phyloP scores from a whole-genome alignment of 495 filamentous ascomycete species.

The Polyplosphaeria fusca region DNA sequence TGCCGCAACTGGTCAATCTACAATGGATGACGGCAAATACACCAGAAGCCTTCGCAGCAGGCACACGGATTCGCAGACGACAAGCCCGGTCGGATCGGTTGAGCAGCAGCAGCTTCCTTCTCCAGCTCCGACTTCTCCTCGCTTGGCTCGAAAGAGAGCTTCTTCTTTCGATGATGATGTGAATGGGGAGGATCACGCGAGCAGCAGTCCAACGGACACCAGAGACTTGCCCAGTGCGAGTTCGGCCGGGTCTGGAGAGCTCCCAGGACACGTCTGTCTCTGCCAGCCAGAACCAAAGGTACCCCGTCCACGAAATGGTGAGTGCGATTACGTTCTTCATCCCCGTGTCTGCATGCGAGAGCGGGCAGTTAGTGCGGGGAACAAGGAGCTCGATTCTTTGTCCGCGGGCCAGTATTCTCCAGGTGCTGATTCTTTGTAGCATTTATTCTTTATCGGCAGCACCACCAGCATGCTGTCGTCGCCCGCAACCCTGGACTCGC shows the following conservation, averaged over 20 bases:
- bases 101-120: background rate
- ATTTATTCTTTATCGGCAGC: slow-evolving; percentile 96
- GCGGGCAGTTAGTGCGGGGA: background rate
- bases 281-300: slow-evolving; percentile 93
- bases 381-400: slow-evolving; percentile 34
- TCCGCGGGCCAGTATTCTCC: slow-evolving; percentile 19
- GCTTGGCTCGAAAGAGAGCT: slow-evolving; percentile 32
- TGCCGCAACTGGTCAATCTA: background rate
- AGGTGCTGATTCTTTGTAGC: slow-evolving; percentile 53
- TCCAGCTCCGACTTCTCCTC: slow-evolving; percentile 16
- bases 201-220: slow-evolving; percentile 30
- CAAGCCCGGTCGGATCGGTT: background rate
- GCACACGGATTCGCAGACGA: background rate
- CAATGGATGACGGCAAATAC: slow-evolving; percentile 8
- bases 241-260: slow-evolving; percentile 22
- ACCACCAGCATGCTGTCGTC: slow-evolving; percentile 79
- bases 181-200: slow-evolving; percentile 14
- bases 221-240: slow-evolving; percentile 25
- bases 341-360: slow-evolving; percentile 10
- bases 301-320: slow-evolving; percentile 92
- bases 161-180: slow-evolving; percentile 28
- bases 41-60: slow-evolving; percentile 5
- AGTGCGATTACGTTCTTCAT: slow-evolving; percentile 44
- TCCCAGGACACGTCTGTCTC: slow-evolving; percentile 66
- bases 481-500: slow-evolving; percentile 80